phyloP scores from a whole-genome alignment of 306 rosid genomes.

The Benincasa hispida region DNA sequence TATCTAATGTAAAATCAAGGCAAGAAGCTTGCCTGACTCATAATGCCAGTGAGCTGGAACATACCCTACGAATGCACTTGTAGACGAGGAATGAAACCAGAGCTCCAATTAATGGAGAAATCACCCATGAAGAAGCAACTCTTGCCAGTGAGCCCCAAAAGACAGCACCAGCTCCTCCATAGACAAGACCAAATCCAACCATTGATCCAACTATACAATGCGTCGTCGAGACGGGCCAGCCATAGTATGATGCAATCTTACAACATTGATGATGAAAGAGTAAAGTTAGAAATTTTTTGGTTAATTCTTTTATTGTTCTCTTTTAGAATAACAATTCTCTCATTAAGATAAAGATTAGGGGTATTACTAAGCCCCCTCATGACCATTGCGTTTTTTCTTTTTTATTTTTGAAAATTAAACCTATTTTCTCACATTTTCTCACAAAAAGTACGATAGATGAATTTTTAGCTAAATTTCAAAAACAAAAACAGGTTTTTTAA shows the following conservation, averaged over 20 bases:
- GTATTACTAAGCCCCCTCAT: no score
- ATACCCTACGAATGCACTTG: constrained; percentile 90
- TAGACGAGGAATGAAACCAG: constrained; percentile 81
- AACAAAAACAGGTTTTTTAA: no score
- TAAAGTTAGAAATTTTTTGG: background rate
- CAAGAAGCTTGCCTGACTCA: background rate
- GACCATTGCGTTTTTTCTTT: no score
- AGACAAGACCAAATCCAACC: constrained; percentile 89
- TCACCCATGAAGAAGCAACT: constrained; percentile 82
- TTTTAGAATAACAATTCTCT: background rate
- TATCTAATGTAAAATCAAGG: background rate
- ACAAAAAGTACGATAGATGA: no score
- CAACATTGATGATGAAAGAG: constrained; percentile 3
- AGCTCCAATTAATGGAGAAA: constrained; percentile 90
- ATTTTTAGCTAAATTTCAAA: no score
- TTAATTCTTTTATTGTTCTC: background rate
- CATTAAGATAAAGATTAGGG: background rate
- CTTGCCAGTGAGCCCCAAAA: constrained; percentile 94
- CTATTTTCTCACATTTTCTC: no score
- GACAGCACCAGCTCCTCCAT: constrained; percentile 87
- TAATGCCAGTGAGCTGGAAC: constrained; percentile 13
- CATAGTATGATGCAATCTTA: constrained; percentile 78
- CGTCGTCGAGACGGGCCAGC: constrained; percentile 97
- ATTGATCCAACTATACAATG: constrained; percentile 97
- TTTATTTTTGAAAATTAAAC: no score